These are phyloP conservation scores for Sporothrix brunneoviolacea DNA, from an alignment of 2,329 filamentous ascomycete genomes.

Conservation along the genomic window DNA sequence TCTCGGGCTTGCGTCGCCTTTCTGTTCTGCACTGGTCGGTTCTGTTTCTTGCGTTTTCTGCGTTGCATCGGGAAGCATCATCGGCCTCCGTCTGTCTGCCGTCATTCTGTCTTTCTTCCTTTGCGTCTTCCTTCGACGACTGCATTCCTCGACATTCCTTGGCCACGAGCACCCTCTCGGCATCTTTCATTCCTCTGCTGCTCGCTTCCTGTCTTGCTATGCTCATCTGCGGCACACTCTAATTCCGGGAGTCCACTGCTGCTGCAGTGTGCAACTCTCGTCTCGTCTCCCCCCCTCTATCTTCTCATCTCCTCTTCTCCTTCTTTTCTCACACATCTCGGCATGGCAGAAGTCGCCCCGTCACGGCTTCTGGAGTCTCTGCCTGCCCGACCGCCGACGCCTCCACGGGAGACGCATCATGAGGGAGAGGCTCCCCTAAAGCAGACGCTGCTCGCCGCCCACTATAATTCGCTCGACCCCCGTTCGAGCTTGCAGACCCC, in stretches of 20 bases:
- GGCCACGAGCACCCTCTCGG: too few species aligned
- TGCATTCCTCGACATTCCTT: too few species aligned
- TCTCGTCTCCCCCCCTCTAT: background rate
- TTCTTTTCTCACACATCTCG: background rate
- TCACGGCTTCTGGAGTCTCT: slow-evolving; percentile 45
- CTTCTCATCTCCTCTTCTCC: background rate
- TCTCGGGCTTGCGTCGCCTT: too few species aligned
- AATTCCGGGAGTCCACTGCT: slow-evolving; percentile 6
- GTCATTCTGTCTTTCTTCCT: too few species aligned
- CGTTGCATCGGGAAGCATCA: too few species aligned
- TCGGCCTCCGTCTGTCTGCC: background rate
- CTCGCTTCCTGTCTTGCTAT: slow-evolving; percentile 5
- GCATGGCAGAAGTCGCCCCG: slow-evolving; percentile 32
- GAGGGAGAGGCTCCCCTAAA: slow-evolving; percentile 32
- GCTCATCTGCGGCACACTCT: slow-evolving; percentile 3
- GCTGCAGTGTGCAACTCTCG: background rate
- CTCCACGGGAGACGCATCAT: slow-evolving; percentile 49
- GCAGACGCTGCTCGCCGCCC: slow-evolving; percentile 20
- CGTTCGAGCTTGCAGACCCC: slow-evolving; percentile 44
- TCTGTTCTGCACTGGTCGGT: background rate
- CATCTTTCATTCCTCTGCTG: background rate
- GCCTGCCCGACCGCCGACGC: slow-evolving; percentile 57
- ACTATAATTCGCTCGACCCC: slow-evolving; percentile 33
- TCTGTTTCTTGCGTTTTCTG: background rate
- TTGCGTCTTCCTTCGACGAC: too few species aligned